These are phyloP conservation scores for Colletotrichum acutatum DNA, from an alignment of 2,329 filamentous ascomycete genomes.

Conservation along the genomic window DNA sequence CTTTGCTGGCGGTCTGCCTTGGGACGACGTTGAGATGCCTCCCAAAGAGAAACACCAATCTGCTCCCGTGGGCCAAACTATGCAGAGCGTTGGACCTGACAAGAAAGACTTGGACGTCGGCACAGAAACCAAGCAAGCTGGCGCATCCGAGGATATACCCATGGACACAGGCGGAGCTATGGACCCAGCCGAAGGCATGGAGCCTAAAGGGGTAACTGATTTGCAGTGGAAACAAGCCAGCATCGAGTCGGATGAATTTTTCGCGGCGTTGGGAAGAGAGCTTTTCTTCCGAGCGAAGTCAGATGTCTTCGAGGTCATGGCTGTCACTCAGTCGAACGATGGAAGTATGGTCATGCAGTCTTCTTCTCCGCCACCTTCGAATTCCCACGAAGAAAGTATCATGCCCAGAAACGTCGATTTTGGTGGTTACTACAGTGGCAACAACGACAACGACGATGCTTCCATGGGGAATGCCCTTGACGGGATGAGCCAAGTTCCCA, in stretches of 20 bases:
- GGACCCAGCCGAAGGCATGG: not conserved
- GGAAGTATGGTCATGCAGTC: not conserved
- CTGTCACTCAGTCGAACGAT: not conserved
- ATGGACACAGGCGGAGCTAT: not conserved
- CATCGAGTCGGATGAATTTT: slow-evolving; percentile 4
- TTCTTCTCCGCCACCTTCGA: not conserved
- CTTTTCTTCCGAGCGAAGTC: not conserved
- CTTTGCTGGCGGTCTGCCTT: not conserved
- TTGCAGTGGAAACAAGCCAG: not conserved
- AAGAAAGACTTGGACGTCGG: not conserved
- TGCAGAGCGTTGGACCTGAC: not conserved
- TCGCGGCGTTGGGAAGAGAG: slow-evolving; percentile 1
- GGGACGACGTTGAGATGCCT: not conserved
- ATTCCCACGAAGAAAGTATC: not conserved
- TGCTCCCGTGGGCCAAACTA: not conserved
- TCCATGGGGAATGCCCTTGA: not conserved
- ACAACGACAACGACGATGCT: not conserved
- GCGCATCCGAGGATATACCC: not conserved
- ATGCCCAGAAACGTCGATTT: not conserved
- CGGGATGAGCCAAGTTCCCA: not conserved
- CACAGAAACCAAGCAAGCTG: not conserved
- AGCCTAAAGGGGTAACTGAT: not conserved
- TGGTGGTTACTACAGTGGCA: not conserved
- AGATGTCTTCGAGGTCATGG: too few species aligned
- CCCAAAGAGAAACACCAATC: not conserved